Base-by-base conservation (phyloP, 768 basidiomycete genomes). In the Nidula microcarpa region DNA sequence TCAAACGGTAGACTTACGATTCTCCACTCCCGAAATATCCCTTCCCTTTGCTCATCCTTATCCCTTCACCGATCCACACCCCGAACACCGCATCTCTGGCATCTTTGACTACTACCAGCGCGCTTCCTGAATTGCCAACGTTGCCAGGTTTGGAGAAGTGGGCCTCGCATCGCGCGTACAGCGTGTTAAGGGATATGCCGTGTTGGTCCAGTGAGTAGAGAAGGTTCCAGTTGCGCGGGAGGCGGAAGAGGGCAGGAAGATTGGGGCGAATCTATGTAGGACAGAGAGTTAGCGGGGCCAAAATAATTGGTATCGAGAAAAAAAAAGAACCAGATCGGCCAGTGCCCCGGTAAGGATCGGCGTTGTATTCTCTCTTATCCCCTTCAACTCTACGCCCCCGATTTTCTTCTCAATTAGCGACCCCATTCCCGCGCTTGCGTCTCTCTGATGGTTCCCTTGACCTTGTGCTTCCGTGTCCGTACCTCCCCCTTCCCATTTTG, bases 131-230 rank as follows among this genome's bases (percentile, higher is more conserved):
- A 23, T 23, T 23, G 3, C 23, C 23, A 2, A 62, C 60, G 17
- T 67, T 63, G 3, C 60, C 65, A 2, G 65, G 60, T 10, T 62
- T 64, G 0, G 70, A 58, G n/a, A 68, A 60, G 4, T 62, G 65
- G 1, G 72, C 63, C 49, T 81, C 82, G 50, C 86, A 89, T 1
- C 78, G 78, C 2, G 77, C 62, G 66, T 97, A 98, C 5, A 98
- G 78, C 1, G 96, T 97, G 44, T 87, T 85, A 11, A 98, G 76
- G 10, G 93, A 95, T 44, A 95, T 94, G 0, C 96, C 96, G 59
- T 98, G 90, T 62, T 97, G 94, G 62, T 98, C 96, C 14, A 97
- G 77, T 13, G 92, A 94, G 71, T 95, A 94, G 5, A 94, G 69
- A 0, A 95, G 79, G 0, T 79, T 79, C 94, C 94, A 96, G 32